Evolutionary conservation across 768 basidiomycete genomes (phyloP).

Genomic region (Trametes punicea): DNA sequence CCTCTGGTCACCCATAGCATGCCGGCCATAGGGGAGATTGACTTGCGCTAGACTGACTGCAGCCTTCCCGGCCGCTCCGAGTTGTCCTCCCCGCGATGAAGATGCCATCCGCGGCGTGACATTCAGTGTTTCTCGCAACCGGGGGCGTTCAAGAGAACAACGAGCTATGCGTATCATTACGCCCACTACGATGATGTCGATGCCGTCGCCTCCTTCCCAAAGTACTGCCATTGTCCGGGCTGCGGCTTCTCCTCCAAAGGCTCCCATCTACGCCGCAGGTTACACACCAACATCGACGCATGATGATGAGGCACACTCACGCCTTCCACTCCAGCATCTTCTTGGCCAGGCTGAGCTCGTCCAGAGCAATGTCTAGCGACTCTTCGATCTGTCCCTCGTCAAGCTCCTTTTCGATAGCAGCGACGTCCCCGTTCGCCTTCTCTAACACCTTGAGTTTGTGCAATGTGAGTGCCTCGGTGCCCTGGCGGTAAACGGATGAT

Average conservation of each 20-base stretch:
- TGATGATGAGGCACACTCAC: constrained; percentile 50
- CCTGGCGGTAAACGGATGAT: constrained; percentile 86
- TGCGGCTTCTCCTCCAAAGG: constrained; percentile 77
- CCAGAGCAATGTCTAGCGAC: constrained; percentile 74
- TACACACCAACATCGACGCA: constrained; percentile 12
- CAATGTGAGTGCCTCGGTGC: constrained; percentile 79
- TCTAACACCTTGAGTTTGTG: constrained; percentile 75
- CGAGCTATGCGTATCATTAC: neutral
- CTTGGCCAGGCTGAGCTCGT: constrained; percentile 70
- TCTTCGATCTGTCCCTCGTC: constrained; percentile 88
- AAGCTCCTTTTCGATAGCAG: constrained; percentile 66
- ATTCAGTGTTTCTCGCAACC: neutral
- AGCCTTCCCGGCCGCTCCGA: too few species aligned
- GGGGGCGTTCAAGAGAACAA: neutral
- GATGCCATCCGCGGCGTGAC: too few species aligned
- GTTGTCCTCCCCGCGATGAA: too few species aligned
- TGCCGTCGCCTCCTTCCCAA: constrained; percentile 50
- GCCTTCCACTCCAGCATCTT: constrained; percentile 96
- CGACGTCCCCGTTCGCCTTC: constrained; percentile 61
- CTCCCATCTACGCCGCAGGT: constrained; percentile 61
- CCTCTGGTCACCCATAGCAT: too few species aligned
- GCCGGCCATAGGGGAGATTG: too few species aligned
- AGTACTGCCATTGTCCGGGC: constrained; percentile 86
- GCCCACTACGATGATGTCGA: constrained; percentile 31
- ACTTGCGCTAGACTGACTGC: too few species aligned